A percentile compares a stretch with the other conserved stretches of the same genome.
Evolutionary conservation across 108 stramenopile genomes (phyloP).

Genomic region (Nitzschia palea): DNA sequence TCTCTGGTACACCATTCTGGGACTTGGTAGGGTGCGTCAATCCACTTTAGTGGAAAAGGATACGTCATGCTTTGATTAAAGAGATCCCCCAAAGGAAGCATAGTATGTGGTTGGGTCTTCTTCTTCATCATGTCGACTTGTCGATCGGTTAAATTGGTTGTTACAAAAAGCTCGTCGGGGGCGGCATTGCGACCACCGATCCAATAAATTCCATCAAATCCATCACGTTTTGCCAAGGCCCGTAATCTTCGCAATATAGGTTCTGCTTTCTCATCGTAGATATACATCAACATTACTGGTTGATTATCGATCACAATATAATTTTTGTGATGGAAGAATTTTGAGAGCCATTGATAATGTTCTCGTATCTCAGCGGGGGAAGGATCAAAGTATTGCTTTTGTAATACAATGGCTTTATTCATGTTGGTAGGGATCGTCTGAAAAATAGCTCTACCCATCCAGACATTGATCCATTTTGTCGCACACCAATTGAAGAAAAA

Average conservation of each 20-base stretch:
- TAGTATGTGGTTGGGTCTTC: background rate
- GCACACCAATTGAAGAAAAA: conserved; percentile 67
- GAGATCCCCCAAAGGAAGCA: background rate
- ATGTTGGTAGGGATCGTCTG: conserved; percentile 32
- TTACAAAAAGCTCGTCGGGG: conserved; percentile 27
- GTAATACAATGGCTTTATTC: conserved; percentile 33
- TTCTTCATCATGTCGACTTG: background rate
- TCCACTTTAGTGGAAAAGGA: conserved; percentile 49
- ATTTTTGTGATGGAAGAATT: conserved; percentile 63
- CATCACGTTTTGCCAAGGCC: conserved; percentile 48
- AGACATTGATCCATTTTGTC: conserved; percentile 44
- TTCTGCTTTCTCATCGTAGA: conserved; percentile 21
- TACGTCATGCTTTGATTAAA: conserved; percentile 53
- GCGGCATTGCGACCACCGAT: conserved; percentile 34
- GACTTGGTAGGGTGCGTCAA: conserved; percentile 19
- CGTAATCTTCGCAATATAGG: conserved; percentile 39
- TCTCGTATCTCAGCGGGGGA: conserved; percentile 30
- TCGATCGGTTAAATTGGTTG: background rate
- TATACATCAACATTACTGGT: conserved; percentile 57
- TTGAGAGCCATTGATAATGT: conserved; percentile 61
- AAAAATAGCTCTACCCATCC: conserved; percentile 52
- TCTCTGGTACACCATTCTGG: conserved; percentile 49
- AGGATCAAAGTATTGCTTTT: conserved; percentile 54
- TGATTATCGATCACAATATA: conserved; percentile 48
- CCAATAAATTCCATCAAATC: conserved; percentile 49